Base-by-base conservation (phyloP, 2,329 filamentous ascomycete genomes). In the Leptosphaerulina australis region DNA sequence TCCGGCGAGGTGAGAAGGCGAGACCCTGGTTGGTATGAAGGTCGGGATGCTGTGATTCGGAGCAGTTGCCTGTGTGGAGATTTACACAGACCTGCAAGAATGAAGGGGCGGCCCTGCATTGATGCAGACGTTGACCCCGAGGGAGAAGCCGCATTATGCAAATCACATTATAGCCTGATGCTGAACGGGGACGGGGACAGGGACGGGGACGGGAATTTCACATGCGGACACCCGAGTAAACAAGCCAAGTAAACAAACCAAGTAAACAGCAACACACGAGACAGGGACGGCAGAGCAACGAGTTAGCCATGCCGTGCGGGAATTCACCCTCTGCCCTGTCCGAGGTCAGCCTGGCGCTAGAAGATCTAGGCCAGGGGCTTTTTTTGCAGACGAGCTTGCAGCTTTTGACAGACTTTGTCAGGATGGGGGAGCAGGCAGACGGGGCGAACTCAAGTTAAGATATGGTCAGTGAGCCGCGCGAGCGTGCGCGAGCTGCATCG, bases 401-500 rank as follows among this genome's bases (percentile, higher is more conserved):
- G n/a, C n/a, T n/a, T n/a, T n/a, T n/a, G n/a, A 20, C 33, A 35
- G 17, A 31, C 33, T 45, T 30, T 31, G 33, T 31, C n/a, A n/a
- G n/a, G n/a, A n/a, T n/a, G n/a, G n/a, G n/a, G n/a, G n/a, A n/a
- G n/a, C n/a, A n/a, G n/a, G n/a, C n/a, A n/a, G n/a, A n/a, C 22
- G 18, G 15, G 31, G 3, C 12, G 35, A 39, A 5, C 22, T 55
- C 47, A 46, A 56, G 40, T 61, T 61, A 59, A 59, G 56, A 58
- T 55, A 51, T 60, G 62, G 59, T 62, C 61, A 63, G 60, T 63
- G 59, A 49, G 52, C 39, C 50, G 49, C 43, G 41, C 33, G 39
- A 38, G 39, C 28, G 30, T 28, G 36, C 4, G 58, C 59, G 56
- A 33, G 44, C 29, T 46, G 41, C 31, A 22, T 49, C 40, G 55